Evolutionary conservation across 164 flowering plant genomes (phyloP).

Genomic region (Chimonanthus salicifolius): DNA sequence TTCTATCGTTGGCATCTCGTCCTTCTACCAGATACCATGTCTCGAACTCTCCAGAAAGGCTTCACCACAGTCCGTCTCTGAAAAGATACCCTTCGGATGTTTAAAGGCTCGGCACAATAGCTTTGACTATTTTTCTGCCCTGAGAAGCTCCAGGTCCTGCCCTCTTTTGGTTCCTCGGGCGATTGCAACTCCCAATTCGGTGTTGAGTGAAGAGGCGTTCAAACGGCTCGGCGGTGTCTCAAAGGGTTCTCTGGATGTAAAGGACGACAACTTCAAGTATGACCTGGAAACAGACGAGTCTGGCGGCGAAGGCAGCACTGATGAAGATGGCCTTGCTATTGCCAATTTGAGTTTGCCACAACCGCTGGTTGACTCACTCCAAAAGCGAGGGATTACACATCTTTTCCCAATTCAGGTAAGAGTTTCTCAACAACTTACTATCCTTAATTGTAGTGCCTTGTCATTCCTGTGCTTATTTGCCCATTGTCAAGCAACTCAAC

Average conservation of each 20-base stretch:
- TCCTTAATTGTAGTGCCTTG: not conserved
- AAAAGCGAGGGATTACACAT: slow-evolving; percentile 60
- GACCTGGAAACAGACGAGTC: slow-evolving; percentile 9
- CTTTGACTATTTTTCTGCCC: slow-evolving; percentile 7
- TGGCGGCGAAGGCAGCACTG: slow-evolving; percentile 1
- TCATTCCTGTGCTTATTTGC: not conserved
- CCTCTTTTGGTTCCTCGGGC: slow-evolving; percentile 31
- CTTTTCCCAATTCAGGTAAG: slow-evolving; percentile 74
- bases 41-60: slow-evolving; percentile 23
- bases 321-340: slow-evolving; percentile 39
- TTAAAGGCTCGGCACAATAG: slow-evolving; percentile 7
- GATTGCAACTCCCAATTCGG: slow-evolving; percentile 61
- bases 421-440: not conserved
- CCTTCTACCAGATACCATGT: slow-evolving; percentile 29
- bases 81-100: slow-evolving; percentile 15
- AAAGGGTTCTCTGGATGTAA: slow-evolving; percentile 7
- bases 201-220: slow-evolving; percentile 65
- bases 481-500: too few relatives aligned
- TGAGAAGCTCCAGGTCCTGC: not conserved
- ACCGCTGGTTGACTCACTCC: slow-evolving; percentile 44
- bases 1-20: slow-evolving; percentile 37
- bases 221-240: slow-evolving; percentile 37
- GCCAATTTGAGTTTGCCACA: slow-evolving; percentile 43
- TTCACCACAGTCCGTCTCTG: slow-evolving; percentile 10
- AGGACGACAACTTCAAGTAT: slow-evolving; percentile 14